Percentiles rank a stretch among this genome's conserved stretches.
These are phyloP conservation scores for Ogataea saltuana DNA, from an alignment of 805 yeast genomes.

Conservation along the genomic window DNA sequence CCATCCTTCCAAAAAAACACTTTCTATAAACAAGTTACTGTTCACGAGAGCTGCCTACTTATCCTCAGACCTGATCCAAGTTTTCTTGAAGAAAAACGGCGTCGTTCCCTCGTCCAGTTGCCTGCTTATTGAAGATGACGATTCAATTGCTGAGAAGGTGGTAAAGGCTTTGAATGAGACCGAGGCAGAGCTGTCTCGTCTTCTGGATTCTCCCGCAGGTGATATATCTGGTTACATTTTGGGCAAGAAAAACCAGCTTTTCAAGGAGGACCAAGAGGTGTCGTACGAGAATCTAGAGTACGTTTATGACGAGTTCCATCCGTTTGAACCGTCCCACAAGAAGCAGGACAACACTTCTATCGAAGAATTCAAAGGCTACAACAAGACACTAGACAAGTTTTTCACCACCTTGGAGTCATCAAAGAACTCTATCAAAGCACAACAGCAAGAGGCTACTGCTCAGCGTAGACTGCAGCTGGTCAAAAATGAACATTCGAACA, in stretches of 20 bases:
- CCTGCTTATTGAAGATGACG: slow-evolving; percentile 33
- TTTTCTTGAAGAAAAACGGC: slow-evolving; percentile 46
- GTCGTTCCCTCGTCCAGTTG: slow-evolving; percentile 43
- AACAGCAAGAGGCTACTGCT: slow-evolving; percentile 76
- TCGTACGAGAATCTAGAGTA: slow-evolving; percentile 39
- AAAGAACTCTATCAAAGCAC: slow-evolving; percentile 70
- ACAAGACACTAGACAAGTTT: slow-evolving; percentile 77
- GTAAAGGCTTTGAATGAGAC: slow-evolving; percentile 48
- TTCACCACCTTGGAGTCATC: slow-evolving; percentile 85
- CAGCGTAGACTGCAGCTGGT: slow-evolving; percentile 74
- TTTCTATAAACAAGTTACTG: slow-evolving; percentile 67
- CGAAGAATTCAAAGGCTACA: slow-evolving; percentile 62
- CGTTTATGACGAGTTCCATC: slow-evolving; percentile 56
- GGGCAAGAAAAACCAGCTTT: slow-evolving; percentile 56
- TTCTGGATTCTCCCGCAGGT: slow-evolving; percentile 38
- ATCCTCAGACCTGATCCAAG: slow-evolving; percentile 76
- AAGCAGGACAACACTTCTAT: slow-evolving; percentile 35
- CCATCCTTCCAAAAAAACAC: slow-evolving; percentile 44
- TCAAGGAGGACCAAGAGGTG: slow-evolving; percentile 41
- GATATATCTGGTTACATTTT: slow-evolving; percentile 60
- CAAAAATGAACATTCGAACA: slow-evolving; percentile 65
- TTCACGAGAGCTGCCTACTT: slow-evolving; percentile 70
- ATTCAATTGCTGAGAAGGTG: slow-evolving; percentile 33
- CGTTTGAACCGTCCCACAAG: slow-evolving; percentile 46
- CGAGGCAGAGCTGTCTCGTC: slow-evolving; percentile 41